These are phyloP conservation scores for Yamadazyma membranifaciens DNA, from an alignment of 1,139 yeast genomes.

Conservation along the genomic window DNA sequence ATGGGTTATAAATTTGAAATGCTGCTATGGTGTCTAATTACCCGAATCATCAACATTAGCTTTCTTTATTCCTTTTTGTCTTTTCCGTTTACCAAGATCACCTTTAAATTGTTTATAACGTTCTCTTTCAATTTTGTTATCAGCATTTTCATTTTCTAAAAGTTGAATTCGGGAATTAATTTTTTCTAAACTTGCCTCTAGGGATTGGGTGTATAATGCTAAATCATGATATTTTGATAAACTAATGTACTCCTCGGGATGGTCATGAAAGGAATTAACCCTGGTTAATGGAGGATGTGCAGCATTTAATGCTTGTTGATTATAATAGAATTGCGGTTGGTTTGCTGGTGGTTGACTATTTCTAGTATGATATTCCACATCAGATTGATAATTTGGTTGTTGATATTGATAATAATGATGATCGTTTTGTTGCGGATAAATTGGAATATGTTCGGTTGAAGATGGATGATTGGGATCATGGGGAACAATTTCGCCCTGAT, in stretches of 20 bases:
- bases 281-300: not conserved
- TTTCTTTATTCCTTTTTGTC: constrained; percentile 5
- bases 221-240: constrained; percentile 34
- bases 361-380: no score
- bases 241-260: constrained; percentile 22
- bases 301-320: not conserved
- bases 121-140: constrained; percentile 16
- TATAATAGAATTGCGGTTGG: not conserved
- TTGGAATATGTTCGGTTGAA: no score
- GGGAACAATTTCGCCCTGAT: not conserved
- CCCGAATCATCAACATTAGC: constrained; percentile 6
- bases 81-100: constrained; percentile 10
- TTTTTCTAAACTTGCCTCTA: constrained; percentile 27
- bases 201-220: constrained; percentile 31
- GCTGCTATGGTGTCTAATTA: not conserved
- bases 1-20: not conserved
- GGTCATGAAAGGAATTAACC: not conserved
- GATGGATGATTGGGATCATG: no score
- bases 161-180: constrained; percentile 23
- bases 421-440: constrained; percentile 11
- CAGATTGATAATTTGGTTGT: not conserved
- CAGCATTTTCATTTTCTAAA: constrained; percentile 18
- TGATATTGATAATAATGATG: constrained; percentile 7
- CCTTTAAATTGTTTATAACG: constrained; percentile 14
- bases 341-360: not conserved